phyloP scores from a whole-genome alignment of 164 flowering plant species.

The Paratinospora sagittata region DNA sequence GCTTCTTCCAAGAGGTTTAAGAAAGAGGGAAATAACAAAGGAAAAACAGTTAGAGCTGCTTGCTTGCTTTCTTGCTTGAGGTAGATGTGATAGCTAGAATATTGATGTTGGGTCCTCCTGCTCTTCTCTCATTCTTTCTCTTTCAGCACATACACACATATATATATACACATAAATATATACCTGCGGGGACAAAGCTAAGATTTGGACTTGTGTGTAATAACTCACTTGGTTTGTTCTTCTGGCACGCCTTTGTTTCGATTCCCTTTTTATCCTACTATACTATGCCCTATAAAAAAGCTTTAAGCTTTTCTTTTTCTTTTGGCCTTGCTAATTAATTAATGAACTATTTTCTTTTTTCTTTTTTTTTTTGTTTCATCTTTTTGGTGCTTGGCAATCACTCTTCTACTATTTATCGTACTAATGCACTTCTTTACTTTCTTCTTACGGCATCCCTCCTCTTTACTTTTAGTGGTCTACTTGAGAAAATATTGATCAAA shows the following conservation, averaged over 20 bases:
- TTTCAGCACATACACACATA: too few relatives aligned
- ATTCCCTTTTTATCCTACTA: too few relatives aligned
- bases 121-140: too few relatives aligned
- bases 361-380: background rate
- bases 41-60: background rate
- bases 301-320: background rate
- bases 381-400: background rate
- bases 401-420: background rate
- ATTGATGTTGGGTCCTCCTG: background rate
- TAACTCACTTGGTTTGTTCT: background rate
- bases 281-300: too few relatives aligned
- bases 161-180: too few relatives aligned
- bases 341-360: background rate
- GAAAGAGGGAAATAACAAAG: background rate
- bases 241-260: slow-evolving; percentile 2
- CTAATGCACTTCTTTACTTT: slow-evolving; percentile 33
- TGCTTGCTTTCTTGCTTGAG: too few relatives aligned
- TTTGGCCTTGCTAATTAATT: background rate
- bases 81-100: background rate
- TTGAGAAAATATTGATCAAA: background rate
- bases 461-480: background rate
- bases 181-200: background rate
- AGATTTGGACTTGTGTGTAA: background rate
- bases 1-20: background rate
- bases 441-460: slow-evolving; percentile 67